These are phyloP conservation scores for Verticillium zaregamsianum DNA, from an alignment of 2,329 filamentous ascomycete species.

Conservation along the genomic window DNA sequence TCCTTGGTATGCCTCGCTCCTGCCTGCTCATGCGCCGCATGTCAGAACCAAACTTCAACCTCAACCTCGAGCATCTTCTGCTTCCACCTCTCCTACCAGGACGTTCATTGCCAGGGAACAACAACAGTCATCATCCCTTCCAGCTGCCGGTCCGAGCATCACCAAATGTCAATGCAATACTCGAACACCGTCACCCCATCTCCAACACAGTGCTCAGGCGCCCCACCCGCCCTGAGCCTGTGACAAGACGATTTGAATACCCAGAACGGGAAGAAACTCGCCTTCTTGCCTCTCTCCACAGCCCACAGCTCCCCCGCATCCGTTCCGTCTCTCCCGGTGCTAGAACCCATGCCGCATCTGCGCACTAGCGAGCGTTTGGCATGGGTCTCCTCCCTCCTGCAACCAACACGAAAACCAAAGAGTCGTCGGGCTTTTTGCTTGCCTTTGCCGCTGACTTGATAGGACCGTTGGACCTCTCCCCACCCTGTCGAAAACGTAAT, in stretches of 20 bases:
- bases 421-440: neutral
- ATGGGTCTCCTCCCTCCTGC: neutral
- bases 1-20: neutral
- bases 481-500: neutral
- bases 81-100: neutral
- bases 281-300: neutral
- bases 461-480: neutral
- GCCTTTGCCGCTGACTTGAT: neutral
- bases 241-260: conserved; percentile 11
- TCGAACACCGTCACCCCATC: neutral
- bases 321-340: neutral
- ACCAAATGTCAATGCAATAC: neutral
- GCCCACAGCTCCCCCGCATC: neutral
- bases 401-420: neutral
- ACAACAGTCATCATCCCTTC: neutral
- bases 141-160: too few relatives aligned
- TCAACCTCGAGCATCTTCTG: neutral
- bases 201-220: neutral
- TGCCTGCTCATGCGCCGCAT: neutral
- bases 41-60: neutral
- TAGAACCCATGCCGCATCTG: neutral
- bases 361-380: neutral
- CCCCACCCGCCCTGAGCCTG: neutral
- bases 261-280: conserved; percentile 11
- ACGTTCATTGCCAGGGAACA: neutral